A percentile compares a stretch with the other conserved stretches of the same genome.
phyloP scores from a whole-genome alignment of 768 basidiomycete genomes.

The Calocybe gangraenosa region DNA sequence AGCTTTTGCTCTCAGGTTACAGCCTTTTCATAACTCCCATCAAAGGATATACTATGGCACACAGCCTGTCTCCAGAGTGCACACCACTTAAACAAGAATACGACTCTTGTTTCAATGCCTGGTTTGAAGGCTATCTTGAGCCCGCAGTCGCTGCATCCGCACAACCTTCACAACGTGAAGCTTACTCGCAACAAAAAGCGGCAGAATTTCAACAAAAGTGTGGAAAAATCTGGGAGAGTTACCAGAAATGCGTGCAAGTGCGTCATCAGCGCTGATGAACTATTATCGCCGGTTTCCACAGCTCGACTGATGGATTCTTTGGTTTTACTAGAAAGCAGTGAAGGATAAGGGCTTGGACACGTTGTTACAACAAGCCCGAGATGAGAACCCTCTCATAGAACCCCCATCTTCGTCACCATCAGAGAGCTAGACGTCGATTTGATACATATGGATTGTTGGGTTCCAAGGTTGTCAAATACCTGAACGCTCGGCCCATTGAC shows the following conservation, averaged over 20 bases:
- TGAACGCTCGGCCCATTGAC: too few species aligned
- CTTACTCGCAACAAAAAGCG: slow-evolving; percentile 73
- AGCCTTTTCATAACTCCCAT: background rate
- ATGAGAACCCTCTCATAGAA: slow-evolving; percentile 72
- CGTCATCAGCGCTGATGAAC: too few species aligned
- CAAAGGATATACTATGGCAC: slow-evolving; percentile 49
- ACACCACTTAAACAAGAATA: slow-evolving; percentile 87
- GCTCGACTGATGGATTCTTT: background rate
- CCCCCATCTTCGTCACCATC: slow-evolving; percentile 22
- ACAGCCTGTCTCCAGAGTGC: slow-evolving; percentile 79
- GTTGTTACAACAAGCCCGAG: slow-evolving; percentile 73
- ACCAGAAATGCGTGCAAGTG: slow-evolving; percentile 72
- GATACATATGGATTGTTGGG: too few species aligned
- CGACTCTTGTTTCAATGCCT: slow-evolving; percentile 94
- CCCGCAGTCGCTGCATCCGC: slow-evolving; percentile 54
- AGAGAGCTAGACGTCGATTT: too few species aligned
- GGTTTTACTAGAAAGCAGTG: slow-evolving; percentile 59
- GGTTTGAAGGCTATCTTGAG: slow-evolving; percentile 96
- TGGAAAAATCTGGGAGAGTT: slow-evolving; percentile 77
- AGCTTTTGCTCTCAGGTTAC: background rate
- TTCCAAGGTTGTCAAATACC: too few species aligned
- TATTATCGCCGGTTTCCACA: too few species aligned
- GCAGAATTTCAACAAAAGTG: slow-evolving; percentile 86
- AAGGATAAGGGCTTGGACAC: slow-evolving; percentile 73
- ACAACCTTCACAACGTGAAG: slow-evolving; percentile 41